A percentile compares a stretch with the other conserved stretches of the same genome.
Evolutionary conservation across 2,329 filamentous ascomycete species (phyloP).

Genomic region (Septoria petroselini): DNA sequence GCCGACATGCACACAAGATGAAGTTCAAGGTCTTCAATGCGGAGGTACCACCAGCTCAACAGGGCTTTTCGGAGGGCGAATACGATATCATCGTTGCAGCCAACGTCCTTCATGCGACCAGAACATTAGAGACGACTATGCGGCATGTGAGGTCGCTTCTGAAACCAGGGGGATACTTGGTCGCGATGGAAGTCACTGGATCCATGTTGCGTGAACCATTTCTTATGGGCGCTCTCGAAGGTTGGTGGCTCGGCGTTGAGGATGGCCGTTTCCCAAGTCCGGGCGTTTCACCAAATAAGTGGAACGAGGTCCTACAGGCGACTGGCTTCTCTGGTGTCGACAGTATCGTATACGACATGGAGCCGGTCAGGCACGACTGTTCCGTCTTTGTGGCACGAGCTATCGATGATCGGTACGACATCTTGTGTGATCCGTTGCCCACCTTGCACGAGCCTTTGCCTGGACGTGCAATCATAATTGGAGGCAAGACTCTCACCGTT

Average conservation of each 20-base stretch:
- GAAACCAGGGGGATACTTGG: conserved; percentile 28
- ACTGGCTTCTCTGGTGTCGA: conserved; percentile 2
- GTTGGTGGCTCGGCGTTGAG: background rate
- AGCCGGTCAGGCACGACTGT: background rate
- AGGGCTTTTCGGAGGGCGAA: conserved; percentile 41
- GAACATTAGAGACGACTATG: conserved; percentile 19
- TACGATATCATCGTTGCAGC: conserved; percentile 30
- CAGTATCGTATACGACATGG: background rate
- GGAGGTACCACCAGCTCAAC: conserved; percentile 29
- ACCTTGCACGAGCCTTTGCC: too few species aligned
- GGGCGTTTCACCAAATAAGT: conserved; percentile 25
- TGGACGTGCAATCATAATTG: too few species aligned
- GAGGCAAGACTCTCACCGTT: too few species aligned
- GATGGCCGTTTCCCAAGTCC: conserved; percentile 27
- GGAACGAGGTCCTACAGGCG: conserved; percentile 33
- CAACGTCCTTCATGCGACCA: conserved; percentile 30
- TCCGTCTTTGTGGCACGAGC: background rate
- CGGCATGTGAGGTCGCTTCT: conserved; percentile 27
- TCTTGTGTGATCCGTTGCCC: too few species aligned
- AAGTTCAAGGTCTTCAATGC: conserved; percentile 35
- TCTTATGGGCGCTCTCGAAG: background rate
- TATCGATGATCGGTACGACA: background rate
- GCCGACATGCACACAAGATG: conserved; percentile 30
- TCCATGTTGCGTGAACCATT: background rate
- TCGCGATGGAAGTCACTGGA: conserved; percentile 18